A percentile compares a stretch with the other conserved stretches of the same genome.
Evolutionary conservation across 2,329 filamentous ascomycete species (phyloP).

Genomic region (Zymoseptoria crescenta): DNA sequence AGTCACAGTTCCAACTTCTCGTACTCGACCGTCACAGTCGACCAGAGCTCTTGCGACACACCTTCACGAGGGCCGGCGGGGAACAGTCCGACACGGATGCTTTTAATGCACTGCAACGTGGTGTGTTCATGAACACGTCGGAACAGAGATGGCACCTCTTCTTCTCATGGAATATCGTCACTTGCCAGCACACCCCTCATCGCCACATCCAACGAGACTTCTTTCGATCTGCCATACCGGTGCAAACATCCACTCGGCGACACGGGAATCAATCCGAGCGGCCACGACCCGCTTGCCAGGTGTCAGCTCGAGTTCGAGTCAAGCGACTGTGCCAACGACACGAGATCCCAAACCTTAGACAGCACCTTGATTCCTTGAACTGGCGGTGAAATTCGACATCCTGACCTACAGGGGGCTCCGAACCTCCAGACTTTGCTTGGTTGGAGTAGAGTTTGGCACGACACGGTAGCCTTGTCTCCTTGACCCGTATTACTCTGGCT

Average conservation of each 20-base stretch:
- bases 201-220: not conserved
- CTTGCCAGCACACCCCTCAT: not conserved
- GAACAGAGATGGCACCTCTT: not conserved
- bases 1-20: not conserved
- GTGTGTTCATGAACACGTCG: not conserved
- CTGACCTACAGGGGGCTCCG: not conserved
- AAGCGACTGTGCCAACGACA: not conserved
- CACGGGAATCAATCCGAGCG: not conserved
- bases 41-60: not conserved
- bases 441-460: not conserved
- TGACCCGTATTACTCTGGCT: not conserved
- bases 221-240: not conserved
- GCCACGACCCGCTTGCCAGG: not conserved
- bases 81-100: not conserved
- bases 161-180: too few species aligned
- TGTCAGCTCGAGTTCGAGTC: not conserved
- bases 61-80: not conserved
- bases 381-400: not conserved
- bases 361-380: not conserved
- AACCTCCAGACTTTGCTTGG: not conserved
- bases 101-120: not conserved
- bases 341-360: not conserved
- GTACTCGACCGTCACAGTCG: not conserved
- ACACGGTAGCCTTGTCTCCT: not conserved
- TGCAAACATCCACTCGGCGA: not conserved